Evolutionary conservation across 1,284 basidiomycete species (phyloP), one percentile per base, ranked within the genome.

Genomic region (Tilletia setariae): DNA sequence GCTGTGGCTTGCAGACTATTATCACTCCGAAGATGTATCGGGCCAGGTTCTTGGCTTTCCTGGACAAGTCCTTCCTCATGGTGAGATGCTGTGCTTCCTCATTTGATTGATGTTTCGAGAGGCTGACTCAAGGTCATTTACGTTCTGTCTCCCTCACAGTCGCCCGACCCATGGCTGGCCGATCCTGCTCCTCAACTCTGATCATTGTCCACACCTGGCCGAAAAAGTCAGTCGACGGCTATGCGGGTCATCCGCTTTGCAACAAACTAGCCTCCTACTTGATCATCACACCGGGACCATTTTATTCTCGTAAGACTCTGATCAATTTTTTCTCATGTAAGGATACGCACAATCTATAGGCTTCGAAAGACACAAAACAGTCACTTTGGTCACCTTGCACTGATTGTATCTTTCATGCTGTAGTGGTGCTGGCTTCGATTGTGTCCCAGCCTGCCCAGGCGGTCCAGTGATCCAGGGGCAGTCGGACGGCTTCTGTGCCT

Each of bases 11-110:
- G 16, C 43, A 40, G 35, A 63, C 67, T 23, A 64, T 64, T 43
- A 80, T 82, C 43, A 79, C 78, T 30, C 81, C 81, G 46, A 73
- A 73, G 44, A 79, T 80, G 68, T 82, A 82, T 70, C 73, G 79
- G 42, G 74, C 69, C 47, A 72, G 81, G 23, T 82, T 82, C 72
- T 64, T 80, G 61, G 72, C 75, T n/a, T 82, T 81, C 67, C 72
- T 82, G 32, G 80, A 81, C 59, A 70, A 71, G 43, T 69, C 71
- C 49, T 68, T 80, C 62, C 66, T 82, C 61, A 61, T 61, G 56
- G 56, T 47, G 30, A 56, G 66, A n/a, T n/a, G 43, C 43, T 44
- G 9, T 44, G n/a, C n/a, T n/a, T n/a, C n/a, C n/a, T n/a, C n/a
- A n/a, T n/a, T n/a, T n/a, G n/a, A n/a, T n/a, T n/a, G n/a, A n/a